Evolutionary conservation across 2,329 filamentous ascomycete species (phyloP), one percentile per base, ranked within the genome.

Genomic region (Aspergillus texensis): DNA sequence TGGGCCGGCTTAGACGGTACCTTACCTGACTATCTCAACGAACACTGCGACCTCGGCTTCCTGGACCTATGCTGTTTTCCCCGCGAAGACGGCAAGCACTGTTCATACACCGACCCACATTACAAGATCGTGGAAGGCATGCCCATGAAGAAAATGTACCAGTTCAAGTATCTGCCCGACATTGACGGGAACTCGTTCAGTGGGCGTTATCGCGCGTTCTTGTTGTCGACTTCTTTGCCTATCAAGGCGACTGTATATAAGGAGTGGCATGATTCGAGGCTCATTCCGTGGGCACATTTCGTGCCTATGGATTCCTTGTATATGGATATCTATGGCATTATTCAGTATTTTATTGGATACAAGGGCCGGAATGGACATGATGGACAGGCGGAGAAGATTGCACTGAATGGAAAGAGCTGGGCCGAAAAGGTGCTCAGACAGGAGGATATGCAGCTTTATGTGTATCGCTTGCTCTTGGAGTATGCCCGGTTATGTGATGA

Each of bases 251-350:
- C 91, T 0, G 81, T 94, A 26, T 95, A 89, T 78, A 84, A 86
- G 24, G 92, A 95, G 75, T 95, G 91, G 92, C 91, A 94, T 72
- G 91, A 94, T 74, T 85, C 84, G 52, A 84, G 91, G 3, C 81
- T 94, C 1, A 81, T 92, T 2, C 84, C 90, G 0, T 95, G 92
- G 91, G 87, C 88, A 71, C 92, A 95, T 76, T 94, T 92, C 70
- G 88, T 93, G 2, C 92, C 92, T 19, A 88, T 94, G 85, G 90
- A 93, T n/a, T 91, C 86, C 71, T 85, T 88, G 1, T 93, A 89
- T 70, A 80, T 85, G 41, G 92, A 94, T 68, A 84, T 91, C 70
- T 93, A 88, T 65, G 88, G 86, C 50, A 88, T 92, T 61, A 83
- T 93, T 82, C 87, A 90, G 62, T 94, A 92, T 72, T 93, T 94